These are phyloP conservation scores for Fusarium sp. DNA, from an alignment of 2,329 filamentous ascomycete species.

Conservation along the genomic window DNA sequence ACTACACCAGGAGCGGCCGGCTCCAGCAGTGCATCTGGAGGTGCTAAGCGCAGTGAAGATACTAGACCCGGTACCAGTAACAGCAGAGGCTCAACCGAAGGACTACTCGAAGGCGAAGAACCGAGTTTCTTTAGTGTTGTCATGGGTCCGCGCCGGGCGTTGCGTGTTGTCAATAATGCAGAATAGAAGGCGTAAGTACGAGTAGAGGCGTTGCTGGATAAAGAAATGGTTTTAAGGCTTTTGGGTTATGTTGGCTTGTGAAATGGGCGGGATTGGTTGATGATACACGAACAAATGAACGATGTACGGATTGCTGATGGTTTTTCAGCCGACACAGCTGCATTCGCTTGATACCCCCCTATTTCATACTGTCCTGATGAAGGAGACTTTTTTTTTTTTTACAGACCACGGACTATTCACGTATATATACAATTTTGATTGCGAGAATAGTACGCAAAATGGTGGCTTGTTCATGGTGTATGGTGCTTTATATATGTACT, in stretches of 20 bases:
- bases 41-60: conserved; percentile 45
- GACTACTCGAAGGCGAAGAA: conserved; percentile 69
- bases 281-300: conserved; percentile 30
- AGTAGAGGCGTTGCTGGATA: conserved; percentile 3
- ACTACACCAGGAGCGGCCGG: conserved; percentile 38
- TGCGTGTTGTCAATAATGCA: conserved; percentile 73
- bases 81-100: conserved; percentile 60
- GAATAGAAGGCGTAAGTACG: conserved; percentile 43
- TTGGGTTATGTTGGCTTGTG: conserved; percentile 5
- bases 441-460: neutral
- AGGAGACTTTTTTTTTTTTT: neutral
- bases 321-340: conserved; percentile 5
- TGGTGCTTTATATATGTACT: conserved; percentile 7
- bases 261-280: neutral
- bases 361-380: neutral
- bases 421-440: neutral
- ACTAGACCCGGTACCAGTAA: conserved; percentile 45
- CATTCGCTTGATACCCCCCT: conserved; percentile 46
- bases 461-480: conserved; percentile 24
- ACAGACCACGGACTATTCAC: neutral
- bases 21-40: conserved; percentile 43
- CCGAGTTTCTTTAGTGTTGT: conserved; percentile 79
- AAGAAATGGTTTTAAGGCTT: conserved; percentile 4
- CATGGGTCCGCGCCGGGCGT: conserved; percentile 74
- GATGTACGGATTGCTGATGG: conserved; percentile 23